These are phyloP conservation scores for Synchytrium microbalum DNA, from an alignment of 371 early-diverging fungal species.

Conservation along the genomic window DNA sequence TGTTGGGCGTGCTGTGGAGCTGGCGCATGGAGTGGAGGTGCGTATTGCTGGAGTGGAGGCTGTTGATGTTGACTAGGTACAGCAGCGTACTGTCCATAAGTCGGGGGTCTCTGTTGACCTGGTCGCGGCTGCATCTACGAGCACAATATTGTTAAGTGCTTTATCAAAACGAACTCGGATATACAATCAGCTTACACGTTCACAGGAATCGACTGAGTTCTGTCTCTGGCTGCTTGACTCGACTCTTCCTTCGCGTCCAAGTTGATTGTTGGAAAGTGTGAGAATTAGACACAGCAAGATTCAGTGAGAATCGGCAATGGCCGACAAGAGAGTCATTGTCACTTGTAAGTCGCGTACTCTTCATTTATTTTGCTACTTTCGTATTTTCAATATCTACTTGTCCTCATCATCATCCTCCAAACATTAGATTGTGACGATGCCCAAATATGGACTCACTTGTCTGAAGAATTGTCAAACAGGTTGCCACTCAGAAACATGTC, in stretches of 20 bases:
- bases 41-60: not conserved
- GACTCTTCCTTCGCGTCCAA: too few species aligned
- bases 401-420: not conserved
- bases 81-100: too few species aligned
- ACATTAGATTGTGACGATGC: not conserved
- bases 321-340: not conserved
- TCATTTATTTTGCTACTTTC: not conserved
- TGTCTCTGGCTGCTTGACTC: too few species aligned
- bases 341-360: constrained; percentile 1
- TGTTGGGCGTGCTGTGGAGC: not conserved
- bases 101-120: too few species aligned
- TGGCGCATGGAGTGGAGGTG: not conserved
- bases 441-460: constrained; percentile 66
- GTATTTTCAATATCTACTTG: not conserved
- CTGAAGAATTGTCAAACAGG: constrained; percentile 56
- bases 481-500: constrained; percentile 76
- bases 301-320: too few species aligned
- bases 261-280: too few species aligned
- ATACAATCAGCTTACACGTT: too few species aligned
- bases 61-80: not conserved
- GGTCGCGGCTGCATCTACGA: too few species aligned
- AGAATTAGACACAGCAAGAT: too few species aligned
- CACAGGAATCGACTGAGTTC: too few species aligned
- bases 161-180: too few species aligned
- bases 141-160: too few species aligned